phyloP scores from a whole-genome alignment of 805 yeast species.

The Starmerella geochares region DNA sequence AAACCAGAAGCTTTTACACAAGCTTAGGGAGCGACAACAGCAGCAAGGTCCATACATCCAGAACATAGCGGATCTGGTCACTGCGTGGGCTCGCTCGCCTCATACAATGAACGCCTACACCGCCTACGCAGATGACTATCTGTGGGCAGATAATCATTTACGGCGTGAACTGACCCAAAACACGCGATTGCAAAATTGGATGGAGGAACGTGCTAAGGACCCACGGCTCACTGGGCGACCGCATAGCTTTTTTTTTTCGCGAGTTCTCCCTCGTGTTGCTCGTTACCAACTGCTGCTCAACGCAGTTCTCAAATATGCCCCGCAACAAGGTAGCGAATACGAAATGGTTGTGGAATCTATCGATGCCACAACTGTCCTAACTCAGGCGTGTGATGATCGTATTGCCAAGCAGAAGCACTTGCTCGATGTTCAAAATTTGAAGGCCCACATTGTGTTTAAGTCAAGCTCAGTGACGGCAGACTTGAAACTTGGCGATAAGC shows the following conservation, averaged over 20 bases:
- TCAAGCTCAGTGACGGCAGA: slow-evolving; percentile 38
- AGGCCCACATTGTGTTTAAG: slow-evolving; percentile 47
- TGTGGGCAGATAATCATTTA: slow-evolving; percentile 35
- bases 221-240: slow-evolving; percentile 35
- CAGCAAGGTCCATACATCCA: slow-evolving; percentile 55
- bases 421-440: slow-evolving; percentile 44
- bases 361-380: slow-evolving; percentile 45
- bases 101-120: slow-evolving; percentile 44
- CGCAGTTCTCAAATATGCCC: slow-evolving; percentile 46
- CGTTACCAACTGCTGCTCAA: slow-evolving; percentile 52
- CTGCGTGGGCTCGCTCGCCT: slow-evolving; percentile 47
- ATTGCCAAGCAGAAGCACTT: slow-evolving; percentile 52
- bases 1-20: slow-evolving; percentile 48
- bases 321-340: slow-evolving; percentile 36
- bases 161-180: slow-evolving; percentile 36
- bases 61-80: slow-evolving; percentile 40
- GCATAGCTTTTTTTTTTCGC: slow-evolving; percentile 42
- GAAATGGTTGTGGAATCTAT: slow-evolving; percentile 38
- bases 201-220: slow-evolving; percentile 42
- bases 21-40: slow-evolving; percentile 46
- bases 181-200: slow-evolving; percentile 48
- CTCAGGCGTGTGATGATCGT: slow-evolving; percentile 49
- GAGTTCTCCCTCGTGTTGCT: slow-evolving; percentile 46
- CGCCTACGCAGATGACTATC: slow-evolving; percentile 43
- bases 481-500: slow-evolving; percentile 43